Base-by-base conservation (phyloP, 495 filamentous ascomycete species). In the Cercophora newfieldiana region DNA sequence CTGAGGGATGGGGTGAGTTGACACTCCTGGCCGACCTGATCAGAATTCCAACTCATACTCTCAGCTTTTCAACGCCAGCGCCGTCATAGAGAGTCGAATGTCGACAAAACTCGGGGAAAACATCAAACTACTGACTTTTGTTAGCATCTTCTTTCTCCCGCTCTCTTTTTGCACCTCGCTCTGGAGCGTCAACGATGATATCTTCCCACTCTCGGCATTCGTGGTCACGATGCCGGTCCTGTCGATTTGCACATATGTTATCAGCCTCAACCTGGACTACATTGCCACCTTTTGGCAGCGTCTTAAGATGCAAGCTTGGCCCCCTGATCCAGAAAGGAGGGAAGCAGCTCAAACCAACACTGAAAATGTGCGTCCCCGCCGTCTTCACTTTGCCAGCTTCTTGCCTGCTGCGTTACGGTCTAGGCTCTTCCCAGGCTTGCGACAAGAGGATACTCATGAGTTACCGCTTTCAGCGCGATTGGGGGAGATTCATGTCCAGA, bases 131-230 rank as follows among this genome's bases (percentile, higher is more conserved):
- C 67, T 78, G 28, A 78, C 76, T 12, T 77, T 70, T 53, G 70
- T 79, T 30, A 77, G 74, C 68, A 77, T 78, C 30, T 78, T 77
- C 61, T 79, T 70, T 28, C 68, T 78, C 3, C 77, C 76, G 1
- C 61, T 79, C 7, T 63, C 70, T 0, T 77, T 79, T 24, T 79
- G 76, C 64, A 54, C 61, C 59, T 65, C 68, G 10, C 60, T 63
- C 51, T 69, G 68, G 68, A 63, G 59, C 48, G 51, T 69, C 53
- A 67, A 30, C 55, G 57, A 69, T 21, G 54, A 69, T 22, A 37
- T 19, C 25, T 67, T 63, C 21, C 53, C 19, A 5, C 53, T 60
- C 30, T 14, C 60, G 7, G 21, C 56, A 1, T 57, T 69, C n/a
- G 31, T 19, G 2, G 37, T 50, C 3, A 58, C 61, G 2, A 69